Conservation (phyloP, 106 monocot genomes). For the Dactylorhiza incarnata region DNA sequence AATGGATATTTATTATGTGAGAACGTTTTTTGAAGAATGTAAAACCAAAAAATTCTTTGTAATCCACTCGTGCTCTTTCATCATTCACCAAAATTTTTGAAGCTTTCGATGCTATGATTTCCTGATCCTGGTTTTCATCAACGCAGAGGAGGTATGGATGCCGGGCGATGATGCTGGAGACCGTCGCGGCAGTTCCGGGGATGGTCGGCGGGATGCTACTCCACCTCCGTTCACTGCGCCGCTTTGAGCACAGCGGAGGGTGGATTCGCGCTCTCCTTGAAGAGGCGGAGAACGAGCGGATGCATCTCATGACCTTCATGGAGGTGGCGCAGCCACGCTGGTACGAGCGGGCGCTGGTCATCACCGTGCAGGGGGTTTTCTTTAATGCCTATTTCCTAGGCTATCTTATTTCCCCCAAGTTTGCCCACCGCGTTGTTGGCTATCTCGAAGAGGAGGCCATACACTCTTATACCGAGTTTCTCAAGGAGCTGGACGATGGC, state of each 20-base stretch:
- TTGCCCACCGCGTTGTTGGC: constrained; percentile 35
- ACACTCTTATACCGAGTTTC: constrained; percentile 37
- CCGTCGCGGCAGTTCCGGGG: constrained; percentile 22
- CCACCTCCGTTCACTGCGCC: constrained; percentile 34
- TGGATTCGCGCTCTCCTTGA: constrained; percentile 26
- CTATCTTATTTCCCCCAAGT: constrained; percentile 32
- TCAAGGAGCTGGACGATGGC: constrained; percentile 28
- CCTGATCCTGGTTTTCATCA: neutral
- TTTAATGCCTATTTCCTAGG: constrained; percentile 32
- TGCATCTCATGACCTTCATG: constrained; percentile 48
- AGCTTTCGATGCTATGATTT: neutral
- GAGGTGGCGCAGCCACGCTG: constrained; percentile 32
- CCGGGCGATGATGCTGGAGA: constrained; percentile 29
- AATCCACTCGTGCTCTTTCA: neutral
- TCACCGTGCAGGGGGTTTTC: constrained; percentile 33
- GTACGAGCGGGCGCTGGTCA: constrained; percentile 35
- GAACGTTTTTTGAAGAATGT: too few species aligned
- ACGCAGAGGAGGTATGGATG: constrained; percentile 18
- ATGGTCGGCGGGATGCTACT: constrained; percentile 35
- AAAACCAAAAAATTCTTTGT: neutral
- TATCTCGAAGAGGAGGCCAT: constrained; percentile 46
- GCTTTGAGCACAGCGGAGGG: constrained; percentile 39
- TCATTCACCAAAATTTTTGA: neutral
- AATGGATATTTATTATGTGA: too few species aligned
- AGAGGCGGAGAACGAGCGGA: constrained; percentile 31